These are phyloP conservation scores for Monosporascus sp. DNA, from an alignment of 2,329 filamentous ascomycete genomes.

Conservation along the genomic window DNA sequence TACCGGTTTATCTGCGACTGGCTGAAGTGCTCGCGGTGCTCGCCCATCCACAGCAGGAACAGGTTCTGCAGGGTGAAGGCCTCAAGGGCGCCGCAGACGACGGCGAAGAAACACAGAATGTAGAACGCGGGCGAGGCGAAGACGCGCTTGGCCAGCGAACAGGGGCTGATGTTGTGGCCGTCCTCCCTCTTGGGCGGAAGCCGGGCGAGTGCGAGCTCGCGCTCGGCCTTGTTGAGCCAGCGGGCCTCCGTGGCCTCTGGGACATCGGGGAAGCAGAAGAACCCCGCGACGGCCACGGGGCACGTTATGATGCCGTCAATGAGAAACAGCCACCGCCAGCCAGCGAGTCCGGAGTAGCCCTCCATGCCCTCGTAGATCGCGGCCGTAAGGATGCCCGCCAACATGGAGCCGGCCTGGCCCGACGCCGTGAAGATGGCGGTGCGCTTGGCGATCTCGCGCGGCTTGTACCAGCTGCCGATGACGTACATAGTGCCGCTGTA, in stretches of 20 bases:
- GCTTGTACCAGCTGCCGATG: constrained; percentile 27
- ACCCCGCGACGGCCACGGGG: constrained; percentile 38
- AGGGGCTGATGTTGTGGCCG: too few relatives aligned
- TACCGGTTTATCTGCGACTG: neutral
- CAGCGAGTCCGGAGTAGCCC: constrained; percentile 37
- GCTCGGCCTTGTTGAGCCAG: neutral
- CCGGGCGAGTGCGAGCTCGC: too few relatives aligned
- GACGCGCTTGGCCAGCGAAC: too few relatives aligned
- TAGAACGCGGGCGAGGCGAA: too few relatives aligned
- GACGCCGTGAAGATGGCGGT: constrained; percentile 42
- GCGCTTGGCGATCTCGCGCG: constrained; percentile 36
- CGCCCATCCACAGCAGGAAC: neutral
- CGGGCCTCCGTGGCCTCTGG: neutral
- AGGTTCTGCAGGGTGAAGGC: constrained; percentile 9
- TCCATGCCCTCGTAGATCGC: constrained; percentile 43
- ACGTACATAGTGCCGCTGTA: constrained; percentile 5
- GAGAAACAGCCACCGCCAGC: constrained; percentile 46
- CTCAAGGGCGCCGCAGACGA: too few relatives aligned
- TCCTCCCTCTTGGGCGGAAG: too few relatives aligned
- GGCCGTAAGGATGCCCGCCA: constrained; percentile 43
- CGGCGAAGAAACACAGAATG: too few relatives aligned
- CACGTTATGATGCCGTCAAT: constrained; percentile 23
- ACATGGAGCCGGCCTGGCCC: constrained; percentile 42
- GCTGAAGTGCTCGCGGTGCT: too few relatives aligned
- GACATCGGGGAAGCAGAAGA: constrained; percentile 30